Base-by-base conservation (phyloP, 257 asterid genomes). In the Mitragyna speciosa region DNA sequence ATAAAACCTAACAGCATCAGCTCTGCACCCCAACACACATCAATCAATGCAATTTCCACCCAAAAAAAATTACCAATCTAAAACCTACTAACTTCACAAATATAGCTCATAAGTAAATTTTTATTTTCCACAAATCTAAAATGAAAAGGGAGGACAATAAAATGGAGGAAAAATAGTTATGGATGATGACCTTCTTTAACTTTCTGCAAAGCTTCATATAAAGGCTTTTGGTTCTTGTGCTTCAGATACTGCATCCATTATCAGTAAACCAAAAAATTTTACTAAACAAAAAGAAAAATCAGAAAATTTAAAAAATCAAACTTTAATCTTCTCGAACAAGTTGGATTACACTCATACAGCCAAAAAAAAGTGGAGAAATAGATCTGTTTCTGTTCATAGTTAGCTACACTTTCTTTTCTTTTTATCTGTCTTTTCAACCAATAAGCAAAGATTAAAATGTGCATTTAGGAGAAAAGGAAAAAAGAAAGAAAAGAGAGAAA, bases 1-100 rank as follows among this genome's bases (percentile, higher is more conserved):
- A 87, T 87, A 45, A 87, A 87, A 76, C 91, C 91, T 74, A 87
- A 81, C n/a, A 87, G 86, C 91, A 87, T 87, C 91, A 87, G 70
- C 77, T 87, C 91, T 87, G 89, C 87, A 83, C 74, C 48, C 63
- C 36, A 61, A n/a, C 43, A 70, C 54, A 5, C 26, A 64, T 19
- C 22, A 59, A 78, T 68, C 49, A 78, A 52, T 26, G 48, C 66
- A 12, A 73, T 67, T 54, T 72, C 33, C 76, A 78, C 63, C 41
- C 43, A 48, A 14, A 36, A 58, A 72, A 28, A 20, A 12, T 43
- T 0, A 70, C 70, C 36, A 48, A 75, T 33, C 0, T 26, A 70
- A 10, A 68, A 24, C 58, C 5, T 2, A 52, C 17, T 39, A 12
- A 28, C 24, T 51, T 9, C 39, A n/a, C 11, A 12, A 75, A 20